Percentiles rank a stretch among this genome's conserved stretches.
Conservation (phyloP, 2,329 filamentous ascomycete genomes). For the Aspergillus arachidicola region DNA sequence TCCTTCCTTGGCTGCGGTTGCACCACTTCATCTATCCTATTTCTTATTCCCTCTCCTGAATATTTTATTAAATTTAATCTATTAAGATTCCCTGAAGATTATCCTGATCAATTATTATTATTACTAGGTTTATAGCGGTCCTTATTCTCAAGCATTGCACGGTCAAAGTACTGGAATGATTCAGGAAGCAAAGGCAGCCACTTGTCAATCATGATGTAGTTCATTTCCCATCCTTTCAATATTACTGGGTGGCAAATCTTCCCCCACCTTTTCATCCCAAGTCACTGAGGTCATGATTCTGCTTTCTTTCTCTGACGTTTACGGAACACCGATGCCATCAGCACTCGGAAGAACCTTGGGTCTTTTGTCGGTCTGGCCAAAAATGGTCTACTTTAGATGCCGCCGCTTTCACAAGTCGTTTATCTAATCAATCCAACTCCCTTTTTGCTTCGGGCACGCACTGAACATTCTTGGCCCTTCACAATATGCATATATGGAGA, state of each 20-base stretch:
- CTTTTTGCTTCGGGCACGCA: too few relatives aligned
- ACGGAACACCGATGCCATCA: neutral
- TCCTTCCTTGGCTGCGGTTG: slow-evolving; percentile 10
- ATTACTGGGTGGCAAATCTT: neutral
- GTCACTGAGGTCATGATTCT: slow-evolving; percentile 1
- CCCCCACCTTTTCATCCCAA: neutral
- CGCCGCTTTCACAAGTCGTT: too few relatives aligned
- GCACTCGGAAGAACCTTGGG: neutral
- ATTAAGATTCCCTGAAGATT: neutral
- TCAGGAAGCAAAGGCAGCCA: neutral
- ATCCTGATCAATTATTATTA: neutral
- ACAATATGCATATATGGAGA: too few relatives aligned
- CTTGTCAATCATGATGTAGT: slow-evolving; percentile 4
- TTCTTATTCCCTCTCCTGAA: neutral
- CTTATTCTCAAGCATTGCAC: neutral
- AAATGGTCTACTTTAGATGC: too few relatives aligned
- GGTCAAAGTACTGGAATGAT: neutral
- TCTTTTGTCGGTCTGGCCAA: neutral
- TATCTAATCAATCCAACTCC: too few relatives aligned
- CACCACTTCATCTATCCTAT: slow-evolving; percentile 10
- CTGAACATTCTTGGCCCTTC: too few relatives aligned
- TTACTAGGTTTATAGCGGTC: neutral
- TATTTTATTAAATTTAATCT: neutral
- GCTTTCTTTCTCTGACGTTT: neutral
- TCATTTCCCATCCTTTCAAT: neutral